These are phyloP conservation scores for Didymella lethalis DNA, from an alignment of 2,329 filamentous ascomycete species.

Conservation along the genomic window DNA sequence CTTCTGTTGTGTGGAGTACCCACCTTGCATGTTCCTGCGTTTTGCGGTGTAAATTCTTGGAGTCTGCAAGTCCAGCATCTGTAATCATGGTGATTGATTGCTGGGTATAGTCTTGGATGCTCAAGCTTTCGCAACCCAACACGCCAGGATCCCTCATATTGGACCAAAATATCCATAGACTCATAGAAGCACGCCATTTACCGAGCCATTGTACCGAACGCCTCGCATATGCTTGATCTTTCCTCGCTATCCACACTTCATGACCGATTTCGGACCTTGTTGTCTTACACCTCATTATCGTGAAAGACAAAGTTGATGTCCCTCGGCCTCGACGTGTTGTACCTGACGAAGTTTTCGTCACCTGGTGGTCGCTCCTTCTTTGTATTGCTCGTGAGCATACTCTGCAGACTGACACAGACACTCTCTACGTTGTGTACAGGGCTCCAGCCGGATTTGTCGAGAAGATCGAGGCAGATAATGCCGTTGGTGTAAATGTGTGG, in stretches of 20 bases:
- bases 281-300: conserved; percentile 69
- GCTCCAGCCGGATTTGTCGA: conserved; percentile 89
- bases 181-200: conserved; percentile 4
- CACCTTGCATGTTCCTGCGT: background rate
- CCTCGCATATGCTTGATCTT: conserved; percentile 1
- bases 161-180: background rate
- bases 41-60: background rate
- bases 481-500: conserved; percentile 98
- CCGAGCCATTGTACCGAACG: background rate
- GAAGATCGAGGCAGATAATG: conserved; percentile 95
- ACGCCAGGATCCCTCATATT: conserved; percentile 1
- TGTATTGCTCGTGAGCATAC: conserved; percentile 95
- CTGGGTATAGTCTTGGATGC: conserved; percentile 14
- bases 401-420: conserved; percentile 96
- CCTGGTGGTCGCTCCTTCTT: conserved; percentile 90
- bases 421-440: conserved; percentile 97
- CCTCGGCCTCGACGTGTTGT: conserved; percentile 78
- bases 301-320: conserved; percentile 96
- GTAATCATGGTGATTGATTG: conserved; percentile 5
- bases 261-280: background rate
- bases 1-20: background rate
- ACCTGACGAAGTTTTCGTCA: conserved; percentile 85
- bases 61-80: background rate
- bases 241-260: background rate
- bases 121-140: background rate